These are phyloP conservation scores for Cercophora sp. DNA, from an alignment of 495 filamentous ascomycete species.

Conservation along the genomic window DNA sequence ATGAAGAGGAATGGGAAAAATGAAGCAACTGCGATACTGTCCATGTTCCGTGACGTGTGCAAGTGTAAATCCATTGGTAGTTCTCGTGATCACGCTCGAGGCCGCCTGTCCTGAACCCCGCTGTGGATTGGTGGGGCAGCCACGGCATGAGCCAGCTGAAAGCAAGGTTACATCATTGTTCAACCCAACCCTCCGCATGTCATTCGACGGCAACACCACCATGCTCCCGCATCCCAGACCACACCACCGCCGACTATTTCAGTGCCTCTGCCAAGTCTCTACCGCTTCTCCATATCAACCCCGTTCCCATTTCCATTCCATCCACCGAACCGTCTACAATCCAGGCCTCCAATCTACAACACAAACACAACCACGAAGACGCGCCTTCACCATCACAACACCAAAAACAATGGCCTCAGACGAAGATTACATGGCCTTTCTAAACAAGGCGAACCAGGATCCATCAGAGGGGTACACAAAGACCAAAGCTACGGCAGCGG, in stretches of 20 bases:
- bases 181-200: background rate
- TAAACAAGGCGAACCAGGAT: constrained; percentile 79
- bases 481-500: background rate
- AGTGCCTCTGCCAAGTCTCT: background rate
- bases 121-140: constrained; percentile 2
- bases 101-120: background rate
- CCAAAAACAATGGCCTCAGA: constrained; percentile 63
- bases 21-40: constrained; percentile 27
- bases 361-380: background rate
- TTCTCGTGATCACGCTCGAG: too few species aligned
- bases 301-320: too few species aligned
- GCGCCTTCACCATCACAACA: background rate
- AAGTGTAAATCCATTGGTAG: too few species aligned
- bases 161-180: constrained; percentile 16
- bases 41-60: too few species aligned
- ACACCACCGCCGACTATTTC: too few species aligned
- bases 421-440: constrained; percentile 73
- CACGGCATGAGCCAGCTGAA: background rate
- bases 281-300: background rate
- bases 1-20: constrained; percentile 41
- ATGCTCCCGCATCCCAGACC: background rate
- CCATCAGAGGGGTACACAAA: constrained; percentile 43
- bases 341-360: background rate
- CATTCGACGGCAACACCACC: background rate
- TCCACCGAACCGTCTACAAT: too few species aligned